Evolutionary conservation across 2,329 filamentous ascomycete species (phyloP), one percentile per base, ranked within the genome.

Genomic region (Monosporascus sp.): DNA sequence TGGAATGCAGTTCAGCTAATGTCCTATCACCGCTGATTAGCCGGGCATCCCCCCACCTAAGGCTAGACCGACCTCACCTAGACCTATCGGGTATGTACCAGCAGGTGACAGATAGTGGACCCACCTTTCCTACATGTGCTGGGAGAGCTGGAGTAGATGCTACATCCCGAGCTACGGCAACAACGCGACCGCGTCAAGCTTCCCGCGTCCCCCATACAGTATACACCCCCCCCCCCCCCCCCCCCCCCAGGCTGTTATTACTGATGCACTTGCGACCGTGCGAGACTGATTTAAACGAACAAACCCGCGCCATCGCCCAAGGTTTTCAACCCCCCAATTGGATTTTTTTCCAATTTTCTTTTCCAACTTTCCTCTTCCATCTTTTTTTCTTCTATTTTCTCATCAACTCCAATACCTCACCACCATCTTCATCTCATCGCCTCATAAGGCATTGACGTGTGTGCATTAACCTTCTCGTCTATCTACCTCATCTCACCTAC

Each of bases 331-430:
- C 38, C 38, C 48, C 48, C 38, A 49, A 42, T 41, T 14, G 18
- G 15, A 48, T 49, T 49, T 49, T 49, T 49, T 18, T 18, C 18
- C 48, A 25, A 41, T 41, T 49, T 49, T 36, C 22, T 34, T 24
- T 27, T 8, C 22, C 37, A 18, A 31, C 31, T 47, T 47, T 34
- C 25, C 44, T 27, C 18, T 11, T 17, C 45, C 45, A 24, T 15
- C 25, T 11, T 34, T 34, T 34, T 31, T 34, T 11, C 9, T 11
- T 34, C 9, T 3, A 34, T 14, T 34, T 34, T 34, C 31, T 34
- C 31, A 34, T 34, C 31, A 34, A 34, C 31, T 34, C 31, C 31
- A 14, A 14, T 4, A 14, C 31, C 9, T 14, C 9, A 34, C 31
- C 11, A 7, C 31, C 11, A 34, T 34, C 31, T 14, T 14, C 31